Base-by-base conservation (phyloP, 2,329 filamentous ascomycete genomes). In the Aspergillus brunneoviolaceus region DNA sequence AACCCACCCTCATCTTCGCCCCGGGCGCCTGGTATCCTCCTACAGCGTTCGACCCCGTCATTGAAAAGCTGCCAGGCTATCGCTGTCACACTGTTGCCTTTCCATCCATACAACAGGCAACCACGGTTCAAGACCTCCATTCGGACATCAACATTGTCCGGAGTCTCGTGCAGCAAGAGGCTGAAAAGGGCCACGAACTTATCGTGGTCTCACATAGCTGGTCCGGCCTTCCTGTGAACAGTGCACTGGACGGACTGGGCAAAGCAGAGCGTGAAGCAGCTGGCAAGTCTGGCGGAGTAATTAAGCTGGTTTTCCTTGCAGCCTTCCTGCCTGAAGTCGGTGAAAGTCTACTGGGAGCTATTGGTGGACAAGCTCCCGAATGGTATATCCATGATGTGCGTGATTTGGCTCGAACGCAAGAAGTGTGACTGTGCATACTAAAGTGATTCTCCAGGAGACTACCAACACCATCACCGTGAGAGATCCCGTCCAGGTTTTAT, bases 21-120 rank as follows among this genome's bases (percentile, higher is more conserved):
- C 70, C 72, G 3, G 72, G 72, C 27, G 72, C 72, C 51, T 74
- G 72, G 72, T 73, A 70, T 60, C 70, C 72, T 7, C 50, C 68
- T 21, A 69, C 69, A 2, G 65, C 69, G 5, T 74, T 73, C 58
- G 60, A 67, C 51, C 67, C 69, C 19, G 56, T 73, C 7, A 68
- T 69, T 42, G 56, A 63, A 9, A 60, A 62, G 33, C 60, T 73
- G 19, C 57, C 63, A 47, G 65, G 63, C 25, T 69, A 70, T 50
- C 62, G 21, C 39, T 67, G 65, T 49, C 64, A 68, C 52, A 68
- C 63, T 0, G 53, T 72, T 23, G 60, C 65, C 6, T 72, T 73
- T 55, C 71, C 71, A 14, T 73, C 71, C 0, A 63, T 73, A 25
- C 65, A 72, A 42, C 58, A 70, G 56, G 61, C 69, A 29, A 66